Base-by-base conservation (phyloP, 768 basidiomycete genomes). In the Daedalea quercina region DNA sequence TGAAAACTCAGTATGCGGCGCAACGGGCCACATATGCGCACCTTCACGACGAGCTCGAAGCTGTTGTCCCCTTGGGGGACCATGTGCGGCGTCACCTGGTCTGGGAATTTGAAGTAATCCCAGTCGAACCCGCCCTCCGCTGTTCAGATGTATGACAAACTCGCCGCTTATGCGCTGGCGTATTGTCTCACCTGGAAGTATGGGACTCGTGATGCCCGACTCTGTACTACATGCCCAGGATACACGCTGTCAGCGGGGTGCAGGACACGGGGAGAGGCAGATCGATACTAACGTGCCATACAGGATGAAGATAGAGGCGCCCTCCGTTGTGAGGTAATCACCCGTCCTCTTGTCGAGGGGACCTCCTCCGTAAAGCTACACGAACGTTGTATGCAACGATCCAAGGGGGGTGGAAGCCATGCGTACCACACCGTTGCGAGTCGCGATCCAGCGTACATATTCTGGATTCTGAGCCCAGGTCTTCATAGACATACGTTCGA, bases 231-330 rank as follows among this genome's bases (percentile, higher is more conserved):
- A n/a, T n/a, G n/a, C n/a, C n/a, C n/a, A 57, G 40, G 20, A 47
- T 57, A 54, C 4, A 57, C 52, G 40, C 56, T 49, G 53, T 59
- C 57, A 60, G 47, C 51, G 19, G n/a, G n/a, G n/a, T n/a, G n/a
- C n/a, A 55, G 53, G 3, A 49, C 52, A 44, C 53, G 56, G 19
- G 31, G 22, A 53, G 54, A 51, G 50, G 24, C 6, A 51, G 73
- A 76, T 45, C 76, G 67, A 12, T 28, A 42, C 50, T 42, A 9
- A 51, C 50, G 41, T 3, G 13, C 50, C 50, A 20, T 51, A 51
- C 7, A 24, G 22, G 26, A n/a, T 51, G 50, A 24, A 24, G 20
- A 51, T 17, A 4, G 20, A 7, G n/a, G 43, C 41, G 15, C 50
- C 50, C 26, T 51, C 23, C 3, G 40, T 25, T 7, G 22, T 23